phyloP scores from a whole-genome alignment of 192 early-diverging fungal species.

The Gamsiella multidivaricata region DNA sequence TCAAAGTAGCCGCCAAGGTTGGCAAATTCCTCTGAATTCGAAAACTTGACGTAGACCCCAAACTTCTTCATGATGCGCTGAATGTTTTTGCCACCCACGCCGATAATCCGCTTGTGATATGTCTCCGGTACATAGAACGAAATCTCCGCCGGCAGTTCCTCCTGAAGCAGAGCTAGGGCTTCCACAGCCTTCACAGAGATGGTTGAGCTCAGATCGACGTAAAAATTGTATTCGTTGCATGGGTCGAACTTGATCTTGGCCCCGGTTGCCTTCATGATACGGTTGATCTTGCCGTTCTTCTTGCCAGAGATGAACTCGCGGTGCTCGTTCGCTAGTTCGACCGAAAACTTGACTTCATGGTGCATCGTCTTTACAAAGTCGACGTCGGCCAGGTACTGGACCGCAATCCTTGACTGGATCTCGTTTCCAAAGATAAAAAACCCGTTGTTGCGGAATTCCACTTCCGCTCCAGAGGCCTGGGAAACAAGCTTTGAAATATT shows the following conservation, averaged over 20 bases:
- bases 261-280: slow-evolving; percentile 74
- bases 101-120: slow-evolving; percentile 85
- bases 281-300: slow-evolving; percentile 89
- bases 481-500: slow-evolving; percentile 54
- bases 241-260: slow-evolving; percentile 74
- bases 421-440: slow-evolving; percentile 77
- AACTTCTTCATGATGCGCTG: slow-evolving; percentile 88
- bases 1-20: slow-evolving; percentile 81
- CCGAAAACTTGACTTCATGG: slow-evolving; percentile 70
- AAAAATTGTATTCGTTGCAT: slow-evolving; percentile 78
- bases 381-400: slow-evolving; percentile 61
- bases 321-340: slow-evolving; percentile 80
- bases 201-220: slow-evolving; percentile 72
- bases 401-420: slow-evolving; percentile 66
- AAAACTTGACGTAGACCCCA: slow-evolving; percentile 87
- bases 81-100: slow-evolving; percentile 85
- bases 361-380: slow-evolving; percentile 63
- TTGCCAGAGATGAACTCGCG: slow-evolving; percentile 87
- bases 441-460: slow-evolving; percentile 62
- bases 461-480: slow-evolving; percentile 64
- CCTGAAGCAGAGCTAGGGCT: slow-evolving; percentile 71
- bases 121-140: slow-evolving; percentile 82
- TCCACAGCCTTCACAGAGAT: slow-evolving; percentile 64
- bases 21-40: slow-evolving; percentile 78
- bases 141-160: slow-evolving; percentile 84